phyloP scores from a whole-genome alignment of 2,329 filamentous ascomycete species.

The Orbilia quercus region DNA sequence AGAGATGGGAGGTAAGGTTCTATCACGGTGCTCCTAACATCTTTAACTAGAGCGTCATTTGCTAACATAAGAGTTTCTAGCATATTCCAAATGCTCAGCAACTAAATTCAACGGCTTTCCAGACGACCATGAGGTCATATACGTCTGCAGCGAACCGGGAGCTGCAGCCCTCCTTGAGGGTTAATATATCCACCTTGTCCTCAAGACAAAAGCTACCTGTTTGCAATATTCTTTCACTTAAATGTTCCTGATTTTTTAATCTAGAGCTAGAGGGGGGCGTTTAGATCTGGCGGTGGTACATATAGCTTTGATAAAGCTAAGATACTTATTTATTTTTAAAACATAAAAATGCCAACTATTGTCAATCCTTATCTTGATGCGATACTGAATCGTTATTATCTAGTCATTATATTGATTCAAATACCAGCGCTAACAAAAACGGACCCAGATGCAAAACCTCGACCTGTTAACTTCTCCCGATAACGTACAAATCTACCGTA shows the following conservation, averaged over 20 bases:
- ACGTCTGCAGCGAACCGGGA: slow-evolving; percentile 92
- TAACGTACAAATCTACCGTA: slow-evolving; percentile 50
- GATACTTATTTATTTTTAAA: background rate
- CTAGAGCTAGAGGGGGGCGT: background rate
- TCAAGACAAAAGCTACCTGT: too few relatives aligned
- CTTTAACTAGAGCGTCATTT: slow-evolving; percentile 35
- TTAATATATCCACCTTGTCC: slow-evolving; percentile 10
- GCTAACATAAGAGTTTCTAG: slow-evolving; percentile 61
- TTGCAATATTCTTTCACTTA: too few relatives aligned
- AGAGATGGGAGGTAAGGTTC: slow-evolving; percentile 77
- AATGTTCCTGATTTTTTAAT: background rate
- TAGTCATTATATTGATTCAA: slow-evolving; percentile 8
- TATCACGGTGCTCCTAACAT: background rate
- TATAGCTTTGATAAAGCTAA: slow-evolving; percentile 11
- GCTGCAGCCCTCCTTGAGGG: slow-evolving; percentile 75
- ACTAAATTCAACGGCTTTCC: slow-evolving; percentile 98
- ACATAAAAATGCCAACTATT: slow-evolving; percentile 33
- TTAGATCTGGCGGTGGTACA: slow-evolving; percentile 23
- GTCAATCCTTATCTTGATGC: slow-evolving; percentile 23
- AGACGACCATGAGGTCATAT: slow-evolving; percentile 90
- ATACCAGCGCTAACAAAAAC: too few relatives aligned
- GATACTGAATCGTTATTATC: background rate
- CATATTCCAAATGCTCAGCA: slow-evolving; percentile 97
- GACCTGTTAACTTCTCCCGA: too few relatives aligned
- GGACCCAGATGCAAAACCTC: too few relatives aligned